Percentiles rank a stretch among this genome's conserved stretches.
Evolutionary conservation across 1,284 basidiomycete genomes (phyloP).

Genomic region (Vanrija pseudolonga): DNA sequence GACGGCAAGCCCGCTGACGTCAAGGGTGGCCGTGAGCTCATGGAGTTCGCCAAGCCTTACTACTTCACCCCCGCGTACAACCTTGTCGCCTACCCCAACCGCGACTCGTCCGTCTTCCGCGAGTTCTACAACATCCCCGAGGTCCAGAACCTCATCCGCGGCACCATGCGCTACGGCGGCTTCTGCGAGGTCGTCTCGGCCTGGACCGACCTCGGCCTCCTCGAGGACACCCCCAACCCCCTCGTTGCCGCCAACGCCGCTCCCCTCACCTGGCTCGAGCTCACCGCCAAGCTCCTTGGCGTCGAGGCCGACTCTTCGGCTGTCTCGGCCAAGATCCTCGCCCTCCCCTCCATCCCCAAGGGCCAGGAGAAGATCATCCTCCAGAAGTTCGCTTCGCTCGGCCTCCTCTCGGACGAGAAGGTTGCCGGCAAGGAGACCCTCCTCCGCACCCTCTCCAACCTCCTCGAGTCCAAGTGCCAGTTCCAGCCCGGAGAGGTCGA

Average conservation of each 20-base stretch:
- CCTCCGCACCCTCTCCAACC: constrained; percentile 90
- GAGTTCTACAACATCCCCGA: constrained; percentile 87
- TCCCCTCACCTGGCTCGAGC: constrained; percentile 71
- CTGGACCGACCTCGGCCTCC: constrained; percentile 83
- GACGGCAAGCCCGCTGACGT: constrained; percentile 65
- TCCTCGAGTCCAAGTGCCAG: constrained; percentile 85
- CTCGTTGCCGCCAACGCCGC: constrained; percentile 64
- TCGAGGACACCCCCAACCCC: constrained; percentile 70
- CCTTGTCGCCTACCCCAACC: constrained; percentile 96
- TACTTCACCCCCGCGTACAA: constrained; percentile 93
- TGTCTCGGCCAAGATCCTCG: constrained; percentile 67
- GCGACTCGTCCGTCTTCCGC: constrained; percentile 86
- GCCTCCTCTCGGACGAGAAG: constrained; percentile 74
- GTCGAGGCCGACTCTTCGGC: constrained; percentile 69
- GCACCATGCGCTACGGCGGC: constrained; percentile 93
- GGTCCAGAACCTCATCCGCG: constrained; percentile 85
- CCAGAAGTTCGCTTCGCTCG: constrained; percentile 88
- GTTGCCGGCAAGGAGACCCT: constrained; percentile 70
- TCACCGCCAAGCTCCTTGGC: constrained; percentile 73
- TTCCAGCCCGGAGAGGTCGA: constrained; percentile 90
- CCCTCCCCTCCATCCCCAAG: constrained; percentile 67
- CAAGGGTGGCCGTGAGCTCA: constrained; percentile 63
- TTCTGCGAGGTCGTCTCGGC: constrained; percentile 96
- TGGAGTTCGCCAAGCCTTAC: constrained; percentile 85
- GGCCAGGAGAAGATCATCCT: constrained; percentile 73